Evolutionary conservation across 2,329 filamentous ascomycete species (phyloP), one percentile per base, ranked within the genome.

Genomic region (Amesomyces nigricolor): DNA sequence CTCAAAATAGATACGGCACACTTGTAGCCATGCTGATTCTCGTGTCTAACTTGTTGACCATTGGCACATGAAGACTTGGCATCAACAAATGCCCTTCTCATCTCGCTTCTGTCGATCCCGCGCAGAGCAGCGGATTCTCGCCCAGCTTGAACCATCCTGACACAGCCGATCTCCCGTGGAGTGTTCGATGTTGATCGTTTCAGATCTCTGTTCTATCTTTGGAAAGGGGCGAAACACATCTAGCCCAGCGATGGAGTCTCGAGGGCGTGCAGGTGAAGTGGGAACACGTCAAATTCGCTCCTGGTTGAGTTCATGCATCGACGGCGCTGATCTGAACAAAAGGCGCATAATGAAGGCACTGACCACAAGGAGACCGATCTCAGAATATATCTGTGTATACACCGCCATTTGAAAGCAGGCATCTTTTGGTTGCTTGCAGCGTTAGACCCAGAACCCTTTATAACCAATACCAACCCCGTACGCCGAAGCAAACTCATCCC

Each of bases 61-160:
- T 7, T 35, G 10, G 17, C 19, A 42, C 29, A 53, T 50, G 7
- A 43, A 49, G 4, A 11, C 52, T 49, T 53, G 53, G 42, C 49
- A 44, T 44, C 14, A 16, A 26, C 22, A 19, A 29, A 11, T n/a
- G 19, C 11, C 47, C 32, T 54, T 47, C 47, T 4, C 47, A 56
- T 58, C 26, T 59, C 54, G 57, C 54, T 56, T 56, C 50, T 14
- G 53, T 26, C 38, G 51, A 56, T 56, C 56, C 35, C 45, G 42
- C 48, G 38, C 45, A 45, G 14, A 26, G 30, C 11, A n/a, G 17
- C 22, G 32, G 14, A 16, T 14, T 47, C 22, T 26, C 22, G 3
- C 22, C 22, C 22, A 26, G 22, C 22, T 26, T 5, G n/a, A 26
- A 19, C 29, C 4, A n/a, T 35, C 32, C 13, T 29, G 47, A 32